Evolutionary conservation across 805 yeast genomes (phyloP), one percentile per base, ranked within the genome.

Genomic region (Zygoascus flipseniorum): DNA sequence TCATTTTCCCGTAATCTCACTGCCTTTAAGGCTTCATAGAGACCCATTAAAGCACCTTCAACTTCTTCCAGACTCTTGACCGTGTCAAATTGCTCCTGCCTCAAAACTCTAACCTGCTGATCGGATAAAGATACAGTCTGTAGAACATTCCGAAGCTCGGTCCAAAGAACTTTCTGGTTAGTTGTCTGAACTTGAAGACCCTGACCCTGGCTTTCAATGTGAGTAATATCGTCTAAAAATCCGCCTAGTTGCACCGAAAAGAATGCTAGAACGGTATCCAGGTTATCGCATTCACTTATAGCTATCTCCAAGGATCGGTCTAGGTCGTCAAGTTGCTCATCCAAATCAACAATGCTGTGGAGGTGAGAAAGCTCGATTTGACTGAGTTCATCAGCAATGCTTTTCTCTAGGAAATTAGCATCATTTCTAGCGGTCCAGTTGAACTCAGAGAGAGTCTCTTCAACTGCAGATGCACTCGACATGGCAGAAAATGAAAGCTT

Each of bases 111-210:
- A 51, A 87, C 69, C 16, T 82, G 82, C 0, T 69, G 69, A 16
- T 79, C 78, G 57, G 82, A 82, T 28, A 89, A 73, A 53, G 83
- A 79, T 8, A 86, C 85, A n/a, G 87, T 84, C 48, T 78, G 77
- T 56, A 89, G 69, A 47, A 89, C 74, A n/a, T 76, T 79, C 42
- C 79, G 78, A 52, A 89, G 74, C 56, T 87, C 89, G 47, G 77
- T 79, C 75, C 82, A 84, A 23, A 89, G 72, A n/a, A 76, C 65
- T 61, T 86, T 87, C 66, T 86, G 86, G 69, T 90, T 90, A 45
- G 87, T 82, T 5, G 92, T 80, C 59, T 83, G 83, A 6, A 90
- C 84, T 68, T 90, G 97, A 16, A 89, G 68, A 48, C 96, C 96
- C 60, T 85, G 81, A 2, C 90, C 82, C 63, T 84, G 86, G 37